Evolutionary conservation across 441 rosid species (phyloP), one percentile per base, ranked within the genome.

Genomic region (Mallotus repandus): DNA sequence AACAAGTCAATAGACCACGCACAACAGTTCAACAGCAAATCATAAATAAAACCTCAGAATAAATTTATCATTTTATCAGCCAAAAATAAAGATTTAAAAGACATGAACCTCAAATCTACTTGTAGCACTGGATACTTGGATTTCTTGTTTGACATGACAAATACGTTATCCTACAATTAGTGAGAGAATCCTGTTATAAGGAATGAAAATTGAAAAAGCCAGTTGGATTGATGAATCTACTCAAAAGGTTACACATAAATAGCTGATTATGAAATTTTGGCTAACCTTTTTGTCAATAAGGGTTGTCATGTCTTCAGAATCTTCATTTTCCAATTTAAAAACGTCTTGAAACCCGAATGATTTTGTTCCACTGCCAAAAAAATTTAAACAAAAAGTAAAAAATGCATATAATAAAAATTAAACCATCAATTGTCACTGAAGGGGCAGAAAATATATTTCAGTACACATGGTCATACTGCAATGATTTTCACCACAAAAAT

Each of bases 71-170:
- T 14, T 3, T 6, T 75, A 63, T 43, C 38, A 71, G 59, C 55
- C 10, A 22, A 22, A 76, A 64, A 66, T 48, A 63, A 43, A 46
- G 52, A 56, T 7, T 16, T 57, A 9, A 66, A 60, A 72, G 69
- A 73, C 70, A 79, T 77, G 60, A 78, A 96, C 99, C 99, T 90
- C 86, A 93, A 74, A 87, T 96, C 99, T 65, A 96, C 97, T 88
- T 96, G 99, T 79, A 96, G 99, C 57, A 92, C 79, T 0, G 99
- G 98, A 77, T 88, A 96, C 88, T 96, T 96, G 66, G 99, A 96
- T 82, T 96, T 96, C 83, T 89, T 93, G 86, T 96, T 96, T 50
- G 98, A 96, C 97, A 96, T 93, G 77, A 96, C 98, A 73, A 93
- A 96, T 58, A 88, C 93, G 70, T 93, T 96, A 70, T 96, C 96